Evolutionary conservation across 2,329 filamentous ascomycete genomes (phyloP), one percentile per base, ranked within the genome.

Genomic region (Lithohypha guttulata): DNA sequence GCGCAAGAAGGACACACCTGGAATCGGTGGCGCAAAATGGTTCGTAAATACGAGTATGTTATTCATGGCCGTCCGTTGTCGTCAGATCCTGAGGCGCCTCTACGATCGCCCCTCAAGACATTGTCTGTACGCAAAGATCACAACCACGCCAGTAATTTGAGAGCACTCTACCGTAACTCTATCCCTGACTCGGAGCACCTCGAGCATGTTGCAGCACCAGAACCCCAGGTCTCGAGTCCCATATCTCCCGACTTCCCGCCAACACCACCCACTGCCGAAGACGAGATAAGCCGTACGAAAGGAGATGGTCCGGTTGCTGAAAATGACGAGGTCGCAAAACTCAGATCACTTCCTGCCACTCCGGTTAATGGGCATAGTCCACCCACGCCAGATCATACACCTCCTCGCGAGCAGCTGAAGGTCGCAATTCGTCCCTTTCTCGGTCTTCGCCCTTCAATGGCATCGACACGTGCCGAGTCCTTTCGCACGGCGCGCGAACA

Each of bases 301-400:
- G 38, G 47, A 32, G 37, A 23, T 5, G 11, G 9, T 6, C 10
- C 17, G n/a, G 13, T 26, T 13, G 13, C 8, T 26, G 17, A 33
- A 18, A 17, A 33, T 6, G 40, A 41, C 10, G 50, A 47, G 46
- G 46, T 45, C 44, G 52, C 42, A 44, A 53, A 51, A 45, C 48
- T 45, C 26, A 37, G 43, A 34, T 51, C 48, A 13, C 34, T 32
- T 7, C 39, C 48, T 21, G 46, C 47, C 34, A 53, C 47, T 11
- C 48, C 43, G 13, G 45, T 41, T 26, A 51, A 50, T 42, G 50
- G 46, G 45, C 49, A 41, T 51, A 58, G 41, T 47, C 49, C 39
- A 41, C 81, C 79, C 21, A 86, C 81, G 2, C 82, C 81, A 22
- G 81, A 85, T 59, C 72, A 81, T 31, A 86, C 81, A 11, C 82